Evolutionary conservation across 2,329 filamentous ascomycete species (phyloP).

Genomic region (Aspergillus phoenicis): DNA sequence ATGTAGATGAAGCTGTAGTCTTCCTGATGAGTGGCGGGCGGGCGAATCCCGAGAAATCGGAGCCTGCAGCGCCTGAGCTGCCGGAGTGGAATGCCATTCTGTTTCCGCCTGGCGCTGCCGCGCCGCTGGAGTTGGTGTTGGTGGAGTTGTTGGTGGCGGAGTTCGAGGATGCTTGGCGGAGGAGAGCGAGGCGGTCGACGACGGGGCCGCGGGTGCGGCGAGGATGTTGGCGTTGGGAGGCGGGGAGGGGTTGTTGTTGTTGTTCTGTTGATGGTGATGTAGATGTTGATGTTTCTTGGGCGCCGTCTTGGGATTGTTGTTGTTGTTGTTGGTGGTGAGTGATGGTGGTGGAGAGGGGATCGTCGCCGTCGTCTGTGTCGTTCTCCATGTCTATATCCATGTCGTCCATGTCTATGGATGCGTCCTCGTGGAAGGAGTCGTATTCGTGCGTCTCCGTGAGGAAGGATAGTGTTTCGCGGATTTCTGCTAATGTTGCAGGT

Average conservation of each 20-base stretch:
- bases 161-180: conserved; percentile 49
- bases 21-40: conserved; percentile 36
- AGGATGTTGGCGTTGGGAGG: conserved; percentile 36
- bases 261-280: conserved; percentile 17
- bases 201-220: conserved; percentile 46
- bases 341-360: too few species aligned
- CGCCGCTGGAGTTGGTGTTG: conserved; percentile 21
- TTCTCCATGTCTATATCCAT: conserved; percentile 55
- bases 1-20: conserved; percentile 33
- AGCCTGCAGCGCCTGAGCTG: conserved; percentile 13
- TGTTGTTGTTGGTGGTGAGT: conserved; percentile 16
- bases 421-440: conserved; percentile 58
- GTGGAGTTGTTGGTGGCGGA: conserved; percentile 35
- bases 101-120: background rate
- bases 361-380: conserved; percentile 25
- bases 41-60: conserved; percentile 34
- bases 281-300: conserved; percentile 7
- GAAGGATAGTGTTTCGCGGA: conserved; percentile 80
- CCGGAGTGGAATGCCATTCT: conserved; percentile 40
- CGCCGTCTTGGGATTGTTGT: background rate
- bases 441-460: conserved; percentile 71
- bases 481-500: conserved; percentile 75
- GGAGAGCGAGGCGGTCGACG: conserved; percentile 48
- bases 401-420: conserved; percentile 50
- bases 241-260: conserved; percentile 31